Conservation (phyloP, 805 yeast genomes). For the Starmera caribaea region DNA sequence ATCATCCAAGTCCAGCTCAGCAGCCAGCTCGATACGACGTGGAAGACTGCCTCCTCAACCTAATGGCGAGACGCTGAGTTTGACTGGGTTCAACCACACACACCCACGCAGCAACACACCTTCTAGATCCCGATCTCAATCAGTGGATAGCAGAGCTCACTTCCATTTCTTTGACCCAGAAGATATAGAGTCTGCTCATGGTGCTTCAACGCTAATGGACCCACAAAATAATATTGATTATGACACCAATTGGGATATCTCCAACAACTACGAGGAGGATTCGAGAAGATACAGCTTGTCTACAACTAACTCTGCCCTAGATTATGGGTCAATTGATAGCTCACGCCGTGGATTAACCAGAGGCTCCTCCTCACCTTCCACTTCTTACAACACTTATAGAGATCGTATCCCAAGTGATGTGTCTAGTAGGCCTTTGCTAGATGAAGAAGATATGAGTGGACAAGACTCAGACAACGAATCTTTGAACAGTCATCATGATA, state of each 20-base stretch:
- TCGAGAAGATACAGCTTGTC: conserved; percentile 25
- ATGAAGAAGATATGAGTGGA: conserved; percentile 15
- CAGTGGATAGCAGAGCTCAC: conserved; percentile 25
- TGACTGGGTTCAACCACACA: conserved; percentile 16
- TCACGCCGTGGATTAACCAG: conserved; percentile 11
- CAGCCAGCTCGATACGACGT: conserved; percentile 19
- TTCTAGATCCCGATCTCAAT: conserved; percentile 26
- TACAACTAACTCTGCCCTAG: conserved; percentile 14
- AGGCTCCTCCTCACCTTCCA: conserved; percentile 19
- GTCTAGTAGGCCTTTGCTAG: conserved; percentile 20
- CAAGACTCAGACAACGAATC: conserved; percentile 25
- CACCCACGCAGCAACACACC: conserved; percentile 3
- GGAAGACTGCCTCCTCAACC: conserved; percentile 9
- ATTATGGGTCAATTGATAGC: conserved; percentile 13
- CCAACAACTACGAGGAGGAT: conserved; percentile 41
- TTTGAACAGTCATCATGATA: conserved; percentile 12
- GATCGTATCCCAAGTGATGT: conserved; percentile 29
- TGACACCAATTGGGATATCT: conserved; percentile 62
- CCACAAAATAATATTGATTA: conserved; percentile 48
- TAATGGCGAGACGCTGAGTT: conserved; percentile 6
- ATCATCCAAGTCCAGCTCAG: conserved; percentile 9
- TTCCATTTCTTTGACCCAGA: conserved; percentile 79
- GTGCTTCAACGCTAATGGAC: conserved; percentile 68
- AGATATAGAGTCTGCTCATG: conserved; percentile 81
- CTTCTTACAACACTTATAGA: conserved; percentile 25